These are phyloP conservation scores for Hypoxylon cercidicola DNA, from an alignment of 495 filamentous ascomycete genomes.

Conservation along the genomic window DNA sequence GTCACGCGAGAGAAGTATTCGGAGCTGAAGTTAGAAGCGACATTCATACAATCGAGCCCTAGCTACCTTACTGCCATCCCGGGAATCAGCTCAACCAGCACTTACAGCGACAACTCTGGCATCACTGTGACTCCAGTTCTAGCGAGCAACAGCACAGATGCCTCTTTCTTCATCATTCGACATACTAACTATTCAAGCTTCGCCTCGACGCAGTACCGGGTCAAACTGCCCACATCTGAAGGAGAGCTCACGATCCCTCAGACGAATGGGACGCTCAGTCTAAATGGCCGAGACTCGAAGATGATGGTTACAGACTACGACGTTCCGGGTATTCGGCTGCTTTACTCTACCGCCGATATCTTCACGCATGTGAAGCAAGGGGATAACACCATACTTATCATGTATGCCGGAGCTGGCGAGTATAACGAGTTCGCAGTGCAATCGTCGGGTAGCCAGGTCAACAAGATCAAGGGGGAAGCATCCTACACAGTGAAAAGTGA, in stretches of 20 bases:
- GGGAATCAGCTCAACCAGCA: slow-evolving; percentile 45
- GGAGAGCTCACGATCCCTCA: slow-evolving; percentile 72
- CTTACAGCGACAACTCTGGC: slow-evolving; percentile 60
- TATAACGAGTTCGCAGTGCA: slow-evolving; percentile 73
- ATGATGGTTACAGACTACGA: slow-evolving; percentile 77
- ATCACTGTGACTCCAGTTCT: slow-evolving; percentile 70
- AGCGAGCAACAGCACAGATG: slow-evolving; percentile 54
- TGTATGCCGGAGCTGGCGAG: slow-evolving; percentile 78
- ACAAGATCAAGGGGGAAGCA: slow-evolving; percentile 62
- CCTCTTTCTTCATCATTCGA: slow-evolving; percentile 72
- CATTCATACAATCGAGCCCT: slow-evolving; percentile 76
- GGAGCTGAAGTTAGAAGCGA: slow-evolving; percentile 77
- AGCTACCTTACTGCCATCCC: slow-evolving; percentile 70
- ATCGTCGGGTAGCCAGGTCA: slow-evolving; percentile 50
- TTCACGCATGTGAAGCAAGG: slow-evolving; percentile 66
- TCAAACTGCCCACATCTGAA: slow-evolving; percentile 68
- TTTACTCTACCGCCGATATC: slow-evolving; percentile 81
- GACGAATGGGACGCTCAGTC: slow-evolving; percentile 66
- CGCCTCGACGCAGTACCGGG: slow-evolving; percentile 67
- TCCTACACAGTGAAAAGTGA: slow-evolving; percentile 49
- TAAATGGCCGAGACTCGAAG: slow-evolving; percentile 80
- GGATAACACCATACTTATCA: slow-evolving; percentile 64
- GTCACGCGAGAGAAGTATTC: slow-evolving; percentile 80
- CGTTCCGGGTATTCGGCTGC: slow-evolving; percentile 67
- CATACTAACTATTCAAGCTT: slow-evolving; percentile 69